Base-by-base conservation (phyloP, 441 rosid genomes). In the Bruguiera hainesii region DNA sequence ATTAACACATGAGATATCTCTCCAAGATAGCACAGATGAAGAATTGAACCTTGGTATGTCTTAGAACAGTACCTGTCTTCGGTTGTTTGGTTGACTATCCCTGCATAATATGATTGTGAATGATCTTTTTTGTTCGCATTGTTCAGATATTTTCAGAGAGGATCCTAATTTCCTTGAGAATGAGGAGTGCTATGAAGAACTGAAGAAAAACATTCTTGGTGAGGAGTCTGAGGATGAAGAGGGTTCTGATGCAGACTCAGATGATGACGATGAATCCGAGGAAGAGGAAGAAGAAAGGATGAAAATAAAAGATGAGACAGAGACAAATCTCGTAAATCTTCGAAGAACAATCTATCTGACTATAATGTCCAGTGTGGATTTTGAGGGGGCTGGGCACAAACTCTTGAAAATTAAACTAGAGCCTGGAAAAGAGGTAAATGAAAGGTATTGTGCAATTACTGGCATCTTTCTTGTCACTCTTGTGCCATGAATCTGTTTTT, bases 371-470 rank as follows among this genome's bases (percentile, higher is more conserved):
- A 88, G 98, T 64, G 93, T 88, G 39, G 93, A 88, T 73, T 91
- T 89, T 70, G 96, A 91, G 84, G 98, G 89, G 80, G 98, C 96
- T 56, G 95, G 96, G 55, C 96, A 89, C 82, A 91, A 89, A 72
- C 74, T 91, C 28, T 80, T 89, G 76, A 89, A 91, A 71, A 91
- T 91, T 60, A 89, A 89, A 78, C 86, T 89, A 31, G 95, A 91
- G 79, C 87, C 95, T 3, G 96, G 96, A 67, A 95, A 91, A 84
- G 96, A 85, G 91, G 94, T 87, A 68, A 61, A 52, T 48, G 5
- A 20, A 25, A 51, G 23, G n/a, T 23, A 23, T 23, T 19, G 23
- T 23, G 4, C 26, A 7, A n/a, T 23, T 29, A 33, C 49, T 52
- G 48, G 13, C 64, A 20, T 10, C 23, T 51, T 7, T 20, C 20